Evolutionary conservation across 495 filamentous ascomycete species (phyloP).

Genomic region (Penicillium simplicissimum): DNA sequence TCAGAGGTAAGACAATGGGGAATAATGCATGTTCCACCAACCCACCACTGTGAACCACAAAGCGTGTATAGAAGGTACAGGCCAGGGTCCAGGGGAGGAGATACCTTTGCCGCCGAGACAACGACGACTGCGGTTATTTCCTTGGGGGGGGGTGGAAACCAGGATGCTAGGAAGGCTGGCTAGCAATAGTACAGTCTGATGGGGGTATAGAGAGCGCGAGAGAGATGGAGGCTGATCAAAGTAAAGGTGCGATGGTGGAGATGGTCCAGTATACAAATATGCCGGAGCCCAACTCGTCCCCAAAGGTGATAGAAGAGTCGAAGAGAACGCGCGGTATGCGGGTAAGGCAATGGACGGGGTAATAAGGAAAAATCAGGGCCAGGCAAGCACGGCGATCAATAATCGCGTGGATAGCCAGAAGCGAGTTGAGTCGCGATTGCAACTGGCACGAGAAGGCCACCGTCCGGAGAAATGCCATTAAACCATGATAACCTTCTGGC

Average conservation of each 20-base stretch:
- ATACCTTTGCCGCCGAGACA: neutral
- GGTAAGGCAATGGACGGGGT: slow-evolving; percentile 39
- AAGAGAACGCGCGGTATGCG: slow-evolving; percentile 27
- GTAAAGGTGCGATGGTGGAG: neutral
- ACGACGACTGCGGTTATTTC: neutral
- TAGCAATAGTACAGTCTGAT: neutral
- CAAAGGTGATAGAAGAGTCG: slow-evolving; percentile 18
- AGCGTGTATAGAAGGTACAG: slow-evolving; percentile 19
- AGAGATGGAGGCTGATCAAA: neutral
- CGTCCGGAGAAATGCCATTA: slow-evolving; percentile 23
- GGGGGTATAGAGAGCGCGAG: slow-evolving; percentile 4
- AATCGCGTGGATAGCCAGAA: slow-evolving; percentile 29
- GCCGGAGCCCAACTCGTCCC: neutral
- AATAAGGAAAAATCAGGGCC: slow-evolving; percentile 35
- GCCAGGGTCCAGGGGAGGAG: neutral
- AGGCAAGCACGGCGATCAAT: slow-evolving; percentile 20
- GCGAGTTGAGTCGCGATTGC: slow-evolving; percentile 31
- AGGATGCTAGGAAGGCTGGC: slow-evolving; percentile 6
- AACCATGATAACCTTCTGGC: slow-evolving; percentile 33
- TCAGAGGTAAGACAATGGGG: slow-evolving; percentile 35
- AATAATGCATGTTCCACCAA: slow-evolving; percentile 40
- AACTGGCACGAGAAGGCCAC: slow-evolving; percentile 33
- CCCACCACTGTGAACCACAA: slow-evolving; percentile 13
- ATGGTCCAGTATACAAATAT: slow-evolving; percentile 1
- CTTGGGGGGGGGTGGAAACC: neutral